A percentile compares a stretch with the other conserved stretches of the same genome.
These are phyloP conservation scores for Pythium periplocum DNA, from an alignment of 352 stramenopile genomes.

Conservation along the genomic window DNA sequence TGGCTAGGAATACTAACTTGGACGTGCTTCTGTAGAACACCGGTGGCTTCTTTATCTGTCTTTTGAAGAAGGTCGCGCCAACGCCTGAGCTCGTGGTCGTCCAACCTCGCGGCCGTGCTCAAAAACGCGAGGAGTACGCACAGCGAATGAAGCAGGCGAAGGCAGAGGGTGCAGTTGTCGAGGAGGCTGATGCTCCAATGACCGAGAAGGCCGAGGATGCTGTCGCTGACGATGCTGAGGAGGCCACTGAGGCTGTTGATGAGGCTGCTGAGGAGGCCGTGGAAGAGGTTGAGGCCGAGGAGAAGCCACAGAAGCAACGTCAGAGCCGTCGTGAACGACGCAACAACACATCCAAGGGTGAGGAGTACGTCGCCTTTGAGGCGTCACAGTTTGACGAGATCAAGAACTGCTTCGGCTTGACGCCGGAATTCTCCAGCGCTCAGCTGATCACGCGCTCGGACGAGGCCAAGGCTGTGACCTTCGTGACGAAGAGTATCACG, in stretches of 20 bases:
- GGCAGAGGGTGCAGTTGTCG: slow-evolving; percentile 13
- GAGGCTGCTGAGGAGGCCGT: slow-evolving; percentile 6
- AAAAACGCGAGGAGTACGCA: too few relatives aligned
- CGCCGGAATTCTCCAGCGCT: slow-evolving; percentile 49
- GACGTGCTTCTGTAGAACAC: slow-evolving; percentile 73
- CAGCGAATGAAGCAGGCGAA: slow-evolving; percentile 6
- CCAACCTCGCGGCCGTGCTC: too few relatives aligned
- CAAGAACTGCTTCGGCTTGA: slow-evolving; percentile 76
- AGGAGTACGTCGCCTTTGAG: slow-evolving; percentile 75
- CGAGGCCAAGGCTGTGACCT: slow-evolving; percentile 81
- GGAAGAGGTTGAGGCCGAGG: not conserved
- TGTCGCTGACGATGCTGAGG: slow-evolving; percentile 7
- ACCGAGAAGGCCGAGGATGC: slow-evolving; percentile 4
- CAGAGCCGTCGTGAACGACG: slow-evolving; percentile 36
- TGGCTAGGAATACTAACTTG: not conserved
- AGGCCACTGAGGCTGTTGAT: slow-evolving; percentile 1
- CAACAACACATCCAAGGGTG: slow-evolving; percentile 42
- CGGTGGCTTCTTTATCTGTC: slow-evolving; percentile 98
- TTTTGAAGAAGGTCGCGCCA: slow-evolving; percentile 90
- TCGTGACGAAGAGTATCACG: slow-evolving; percentile 83
- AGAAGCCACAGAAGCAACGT: slow-evolving; percentile 8
- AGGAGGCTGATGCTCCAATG: slow-evolving; percentile 12
- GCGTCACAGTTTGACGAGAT: slow-evolving; percentile 51
- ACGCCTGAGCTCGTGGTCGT: slow-evolving; percentile 34
- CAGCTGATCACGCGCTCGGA: slow-evolving; percentile 88